These are phyloP conservation scores for Phytomonas serpens DNA, from an alignment of 208 protist genomes.

Conservation along the genomic window DNA sequence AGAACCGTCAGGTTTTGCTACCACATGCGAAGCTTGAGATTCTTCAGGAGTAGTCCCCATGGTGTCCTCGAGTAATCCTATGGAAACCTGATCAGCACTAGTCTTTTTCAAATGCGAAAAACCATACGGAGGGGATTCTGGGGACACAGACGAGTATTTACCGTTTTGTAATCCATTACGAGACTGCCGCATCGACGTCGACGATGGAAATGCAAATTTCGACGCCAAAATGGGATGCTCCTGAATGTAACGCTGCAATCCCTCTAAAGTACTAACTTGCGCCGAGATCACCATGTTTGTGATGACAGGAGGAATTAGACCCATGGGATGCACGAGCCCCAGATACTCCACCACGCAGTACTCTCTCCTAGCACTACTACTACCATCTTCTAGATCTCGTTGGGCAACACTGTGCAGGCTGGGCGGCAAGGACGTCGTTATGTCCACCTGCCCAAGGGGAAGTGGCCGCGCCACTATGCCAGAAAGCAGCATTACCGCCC, in stretches of 20 bases:
- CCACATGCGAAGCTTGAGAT: not conserved
- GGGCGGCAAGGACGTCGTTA: slow-evolving; percentile 4
- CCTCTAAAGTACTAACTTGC: slow-evolving; percentile 32
- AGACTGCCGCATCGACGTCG: not conserved
- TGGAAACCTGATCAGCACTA: not conserved
- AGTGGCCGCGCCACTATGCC: slow-evolving; percentile 51
- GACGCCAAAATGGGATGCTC: slow-evolving; percentile 24
- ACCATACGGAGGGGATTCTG: not conserved
- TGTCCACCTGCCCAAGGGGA: slow-evolving; percentile 4
- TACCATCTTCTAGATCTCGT: not conserved
- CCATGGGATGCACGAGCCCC: slow-evolving; percentile 72
- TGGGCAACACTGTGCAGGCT: slow-evolving; percentile 9
- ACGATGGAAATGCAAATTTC: not conserved
- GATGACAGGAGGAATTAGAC: slow-evolving; percentile 45
- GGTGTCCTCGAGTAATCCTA: not conserved
- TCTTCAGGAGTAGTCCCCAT: not conserved
- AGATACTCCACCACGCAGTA: slow-evolving; percentile 62
- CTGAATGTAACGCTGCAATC: slow-evolving; percentile 41
- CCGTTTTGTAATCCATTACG: not conserved
- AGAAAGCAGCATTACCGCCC: slow-evolving; percentile 48
- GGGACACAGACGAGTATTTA: not conserved
- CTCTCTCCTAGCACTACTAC: not conserved
- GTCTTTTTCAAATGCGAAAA: not conserved
- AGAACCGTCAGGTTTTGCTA: not conserved
- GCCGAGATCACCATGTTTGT: slow-evolving; percentile 60